These are phyloP conservation scores for Botrytis fabae DNA, from an alignment of 2,329 filamentous ascomycete species.

Conservation along the genomic window DNA sequence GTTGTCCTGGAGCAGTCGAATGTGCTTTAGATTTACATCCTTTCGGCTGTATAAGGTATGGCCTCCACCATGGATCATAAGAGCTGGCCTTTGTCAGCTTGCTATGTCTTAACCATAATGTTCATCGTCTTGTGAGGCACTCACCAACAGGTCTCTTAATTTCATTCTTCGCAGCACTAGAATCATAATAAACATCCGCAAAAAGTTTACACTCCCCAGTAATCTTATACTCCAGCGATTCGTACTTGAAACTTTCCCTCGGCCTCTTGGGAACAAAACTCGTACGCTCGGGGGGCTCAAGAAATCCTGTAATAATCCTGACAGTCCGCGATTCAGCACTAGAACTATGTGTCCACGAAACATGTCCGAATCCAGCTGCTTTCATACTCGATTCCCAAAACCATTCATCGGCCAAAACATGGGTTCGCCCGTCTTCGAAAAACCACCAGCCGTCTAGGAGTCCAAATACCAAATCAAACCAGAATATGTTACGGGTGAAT, in stretches of 20 bases:
- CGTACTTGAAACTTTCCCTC: not conserved
- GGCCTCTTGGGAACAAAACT: not conserved
- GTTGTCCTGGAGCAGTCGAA: constrained; percentile 6
- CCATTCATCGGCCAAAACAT: constrained; percentile 21
- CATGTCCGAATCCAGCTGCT: not conserved
- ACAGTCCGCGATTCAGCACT: not conserved
- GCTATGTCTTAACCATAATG: not conserved
- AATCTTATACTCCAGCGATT: not conserved
- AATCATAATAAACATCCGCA: not conserved
- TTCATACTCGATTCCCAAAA: constrained; percentile 27
- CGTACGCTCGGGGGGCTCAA: not conserved
- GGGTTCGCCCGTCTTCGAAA: constrained; percentile 23
- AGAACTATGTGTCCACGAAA: not conserved
- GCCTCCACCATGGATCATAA: constrained; percentile 23
- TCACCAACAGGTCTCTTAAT: not conserved
- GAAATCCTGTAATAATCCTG: not conserved
- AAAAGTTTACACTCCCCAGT: not conserved
- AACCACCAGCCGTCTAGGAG: constrained; percentile 39
- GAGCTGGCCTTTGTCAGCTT: not conserved
- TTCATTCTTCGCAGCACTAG: not conserved
- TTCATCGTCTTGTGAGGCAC: not conserved
- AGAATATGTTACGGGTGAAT: constrained; percentile 31
- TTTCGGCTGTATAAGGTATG: constrained; percentile 15
- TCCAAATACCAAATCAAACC: constrained; percentile 36
- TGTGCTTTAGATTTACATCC: constrained; percentile 30